Percentiles rank a stretch among this genome's conserved stretches.
Evolutionary conservation across 1,284 basidiomycete genomes (phyloP).

Genomic region (Marasmius sp.): DNA sequence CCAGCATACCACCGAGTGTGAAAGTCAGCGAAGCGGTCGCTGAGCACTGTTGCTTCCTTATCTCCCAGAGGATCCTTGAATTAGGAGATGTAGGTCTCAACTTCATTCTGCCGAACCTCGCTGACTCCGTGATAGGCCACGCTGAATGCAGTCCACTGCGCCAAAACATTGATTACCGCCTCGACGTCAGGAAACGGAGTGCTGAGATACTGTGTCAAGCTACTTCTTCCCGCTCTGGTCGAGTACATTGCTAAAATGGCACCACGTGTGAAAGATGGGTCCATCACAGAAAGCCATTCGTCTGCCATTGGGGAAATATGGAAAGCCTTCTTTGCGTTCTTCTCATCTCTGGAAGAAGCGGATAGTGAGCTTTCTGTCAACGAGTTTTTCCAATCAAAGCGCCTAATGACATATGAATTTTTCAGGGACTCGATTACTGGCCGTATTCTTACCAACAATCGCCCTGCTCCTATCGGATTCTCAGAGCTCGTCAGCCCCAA

Average conservation of each 20-base stretch:
- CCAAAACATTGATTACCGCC: constrained; percentile 76
- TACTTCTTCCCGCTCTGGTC: constrained; percentile 80
- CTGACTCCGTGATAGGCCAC: constrained; percentile 52
- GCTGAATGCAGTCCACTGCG: constrained; percentile 87
- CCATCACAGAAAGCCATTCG: constrained; percentile 53
- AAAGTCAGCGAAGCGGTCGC: constrained; percentile 76
- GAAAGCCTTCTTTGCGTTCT: constrained; percentile 76
- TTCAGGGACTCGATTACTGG: constrained; percentile 68
- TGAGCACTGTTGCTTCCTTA: constrained; percentile 84
- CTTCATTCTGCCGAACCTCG: constrained; percentile 5
- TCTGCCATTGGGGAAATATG: constrained; percentile 76
- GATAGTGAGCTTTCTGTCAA: constrained; percentile 52
- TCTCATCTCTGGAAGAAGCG: constrained; percentile 56
- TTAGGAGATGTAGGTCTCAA: constrained; percentile 63
- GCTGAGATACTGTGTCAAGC: constrained; percentile 72
- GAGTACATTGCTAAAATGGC: constrained; percentile 75
- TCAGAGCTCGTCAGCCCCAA: constrained; percentile 40
- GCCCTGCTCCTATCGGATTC: constrained; percentile 70
- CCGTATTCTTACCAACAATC: constrained; percentile 79
- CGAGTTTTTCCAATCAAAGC: background rate
- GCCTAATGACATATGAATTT: constrained; percentile 5
- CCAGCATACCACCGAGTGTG: constrained; percentile 69
- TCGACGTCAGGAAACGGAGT: constrained; percentile 60
- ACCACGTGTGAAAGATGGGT: constrained; percentile 53
- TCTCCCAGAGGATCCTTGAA: constrained; percentile 75